phyloP scores from a whole-genome alignment of 805 yeast species.

The Pichia sporocuriosa region DNA sequence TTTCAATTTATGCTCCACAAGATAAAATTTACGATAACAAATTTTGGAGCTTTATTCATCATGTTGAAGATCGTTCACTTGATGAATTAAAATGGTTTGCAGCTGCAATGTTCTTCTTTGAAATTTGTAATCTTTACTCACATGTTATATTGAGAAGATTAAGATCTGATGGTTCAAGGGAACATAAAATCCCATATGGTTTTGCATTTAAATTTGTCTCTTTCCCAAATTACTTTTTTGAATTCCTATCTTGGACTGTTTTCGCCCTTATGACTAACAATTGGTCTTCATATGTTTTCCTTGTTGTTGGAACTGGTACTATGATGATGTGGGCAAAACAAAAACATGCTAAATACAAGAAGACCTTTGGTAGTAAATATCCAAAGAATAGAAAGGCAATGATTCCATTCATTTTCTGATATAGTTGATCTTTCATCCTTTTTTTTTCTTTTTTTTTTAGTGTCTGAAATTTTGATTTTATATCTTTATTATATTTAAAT shows the following conservation, averaged over 20 bases:
- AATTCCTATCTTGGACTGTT: conserved; percentile 66
- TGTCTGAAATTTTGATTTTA: too few species aligned
- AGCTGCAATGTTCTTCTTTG: conserved; percentile 50
- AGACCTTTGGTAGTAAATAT: conserved; percentile 70
- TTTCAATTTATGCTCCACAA: conserved; percentile 28
- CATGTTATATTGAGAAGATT: conserved; percentile 61
- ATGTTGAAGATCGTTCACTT: conserved; percentile 37
- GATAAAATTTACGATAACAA: conserved; percentile 14
- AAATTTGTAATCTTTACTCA: conserved; percentile 63
- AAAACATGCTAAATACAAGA: conserved; percentile 64
- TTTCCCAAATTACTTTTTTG: conserved; percentile 95
- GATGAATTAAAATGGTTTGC: conserved; percentile 29
- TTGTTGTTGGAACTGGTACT: conserved; percentile 64
- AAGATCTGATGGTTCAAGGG: conserved; percentile 49
- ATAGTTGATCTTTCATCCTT: too few species aligned
- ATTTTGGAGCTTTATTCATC: conserved; percentile 32
- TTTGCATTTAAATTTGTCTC: conserved; percentile 76
- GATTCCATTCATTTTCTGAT: conserved; percentile 64
- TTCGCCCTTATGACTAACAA: conserved; percentile 70
- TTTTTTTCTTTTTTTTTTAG: too few species aligned
- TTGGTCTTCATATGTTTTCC: conserved; percentile 68
- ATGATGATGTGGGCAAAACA: conserved; percentile 91
- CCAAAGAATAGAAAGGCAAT: conserved; percentile 72
- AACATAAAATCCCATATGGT: conserved; percentile 70
- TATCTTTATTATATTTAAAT: too few species aligned